Percentiles rank a stretch among this genome's conserved stretches.
Evolutionary conservation across 371 early-diverging fungal species (phyloP).

Genomic region (Synchytrium microbalum): DNA sequence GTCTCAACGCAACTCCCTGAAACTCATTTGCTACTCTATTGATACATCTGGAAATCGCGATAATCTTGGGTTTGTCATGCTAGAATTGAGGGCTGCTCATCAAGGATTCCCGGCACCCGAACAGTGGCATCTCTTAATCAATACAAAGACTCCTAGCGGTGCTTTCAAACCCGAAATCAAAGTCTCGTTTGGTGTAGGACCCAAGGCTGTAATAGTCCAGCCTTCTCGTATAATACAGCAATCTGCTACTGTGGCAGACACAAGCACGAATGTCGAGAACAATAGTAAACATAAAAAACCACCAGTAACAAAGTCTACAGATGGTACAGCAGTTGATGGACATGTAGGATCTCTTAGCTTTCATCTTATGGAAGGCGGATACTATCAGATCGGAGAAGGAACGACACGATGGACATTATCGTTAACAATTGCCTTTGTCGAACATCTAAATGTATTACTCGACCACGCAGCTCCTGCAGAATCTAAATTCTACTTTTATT

Average conservation of each 20-base stretch:
- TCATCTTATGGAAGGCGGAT: constrained; percentile 28
- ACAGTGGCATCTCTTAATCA: constrained; percentile 33
- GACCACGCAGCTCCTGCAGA: neutral
- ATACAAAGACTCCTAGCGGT: constrained; percentile 17
- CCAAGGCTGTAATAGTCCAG: constrained; percentile 7
- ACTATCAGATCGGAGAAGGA: constrained; percentile 34
- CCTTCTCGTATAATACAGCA: too few relatives aligned
- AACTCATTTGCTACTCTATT: constrained; percentile 32
- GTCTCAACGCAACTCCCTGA: constrained; percentile 37
- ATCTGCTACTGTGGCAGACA: neutral
- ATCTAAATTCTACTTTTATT: constrained; percentile 31
- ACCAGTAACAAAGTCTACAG: neutral
- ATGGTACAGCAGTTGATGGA: too few relatives aligned
- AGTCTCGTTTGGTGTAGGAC: constrained; percentile 29
- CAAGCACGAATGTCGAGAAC: neutral
- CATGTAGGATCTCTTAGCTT: constrained; percentile 11
- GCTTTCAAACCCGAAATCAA: constrained; percentile 38
- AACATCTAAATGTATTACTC: constrained; percentile 27
- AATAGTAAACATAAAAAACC: neutral
- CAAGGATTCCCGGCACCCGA: constrained; percentile 15
- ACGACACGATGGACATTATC: constrained; percentile 20
- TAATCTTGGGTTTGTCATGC: constrained; percentile 38
- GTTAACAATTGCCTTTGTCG: constrained; percentile 39
- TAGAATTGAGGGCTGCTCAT: constrained; percentile 36
- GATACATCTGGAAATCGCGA: constrained; percentile 19